A percentile compares a stretch with the other conserved stretches of the same genome.
Conservation (phyloP, 257 asterid species). For the Plantago major region DNA sequence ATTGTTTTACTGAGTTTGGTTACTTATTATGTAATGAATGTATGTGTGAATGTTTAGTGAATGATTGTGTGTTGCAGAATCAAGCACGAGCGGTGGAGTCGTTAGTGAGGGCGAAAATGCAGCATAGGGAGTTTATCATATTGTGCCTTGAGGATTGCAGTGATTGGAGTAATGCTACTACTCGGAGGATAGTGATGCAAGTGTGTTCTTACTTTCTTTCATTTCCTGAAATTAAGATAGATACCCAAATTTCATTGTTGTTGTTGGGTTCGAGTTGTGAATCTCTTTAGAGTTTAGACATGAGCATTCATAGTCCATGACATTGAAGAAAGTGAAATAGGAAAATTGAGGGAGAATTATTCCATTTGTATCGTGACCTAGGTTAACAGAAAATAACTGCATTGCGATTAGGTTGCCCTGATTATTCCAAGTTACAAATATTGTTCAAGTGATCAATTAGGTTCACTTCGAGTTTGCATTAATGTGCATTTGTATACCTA, state of each 20-base stretch:
- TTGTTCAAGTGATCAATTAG: too few species aligned
- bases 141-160: conserved; percentile 97
- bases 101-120: conserved; percentile 91
- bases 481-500: too few species aligned
- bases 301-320: too few species aligned
- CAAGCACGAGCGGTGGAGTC: conserved; percentile 98
- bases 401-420: too few species aligned
- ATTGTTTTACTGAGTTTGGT: background rate
- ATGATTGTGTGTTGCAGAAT: conserved; percentile 35
- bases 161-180: conserved; percentile 97
- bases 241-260: background rate
- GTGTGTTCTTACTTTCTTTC: conserved; percentile 33
- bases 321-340: background rate
- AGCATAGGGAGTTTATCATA: conserved; percentile 90
- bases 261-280: too few species aligned
- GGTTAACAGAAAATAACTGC: too few species aligned
- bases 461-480: too few species aligned
- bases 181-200: conserved; percentile 96
- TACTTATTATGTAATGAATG: background rate
- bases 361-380: too few species aligned
- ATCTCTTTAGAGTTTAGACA: too few species aligned
- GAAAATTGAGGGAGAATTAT: background rate
- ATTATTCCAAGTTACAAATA: too few species aligned
- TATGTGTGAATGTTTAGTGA: conserved; percentile 23
- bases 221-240: conserved; percentile 6